Evolutionary conservation across 2,329 filamentous ascomycete genomes (phyloP), one percentile per base, ranked within the genome.

Genomic region (Talaromyces atroroseus): DNA sequence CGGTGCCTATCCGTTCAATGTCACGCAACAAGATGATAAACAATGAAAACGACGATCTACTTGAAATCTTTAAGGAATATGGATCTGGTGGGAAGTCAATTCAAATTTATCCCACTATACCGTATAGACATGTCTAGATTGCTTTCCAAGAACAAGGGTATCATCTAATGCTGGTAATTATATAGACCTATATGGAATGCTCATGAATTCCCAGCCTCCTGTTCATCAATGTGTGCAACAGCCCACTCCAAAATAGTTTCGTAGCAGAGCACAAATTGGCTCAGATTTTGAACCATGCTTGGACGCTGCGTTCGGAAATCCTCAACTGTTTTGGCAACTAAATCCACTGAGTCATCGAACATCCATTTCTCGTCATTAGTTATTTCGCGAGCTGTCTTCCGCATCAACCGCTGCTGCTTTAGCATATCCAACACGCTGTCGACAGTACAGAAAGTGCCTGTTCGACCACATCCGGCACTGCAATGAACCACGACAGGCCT

Each of bases 351-450:
- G 48, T 89, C 84, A 59, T 87, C 80, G 14, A 79, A 73, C n/a
- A 92, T 69, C 88, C 89, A 95, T 61, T 67, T 52, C 57, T 64
- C 52, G 36, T 54, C 40, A 26, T 38, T 56, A 59, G 36, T 48
- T 59, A 67, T 51, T 57, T 63, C 54, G 29, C 24, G 42, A n/a
- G 49, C 20, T 29, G 24, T 36, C 53, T 57, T 29, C 42, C 46
- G 38, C 18, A 46, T 50, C 58, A 72, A 69, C 20, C 77, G 82
- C 71, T 96, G 91, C n/a, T 89, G 85, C 76, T 96, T 96, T 59
- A 99, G 76, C 89, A 96, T 95, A 72, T 96, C 92, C 56, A 97
- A 87, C 8, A 97, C 94, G 40, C 88, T 92, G 70, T 97, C 94
- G 16, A 97, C 91, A 0, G 94, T 95, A 71, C 94, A 97, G 68